phyloP scores from a whole-genome alignment of 148 eudicot genomes.

The Cornus controversa region DNA sequence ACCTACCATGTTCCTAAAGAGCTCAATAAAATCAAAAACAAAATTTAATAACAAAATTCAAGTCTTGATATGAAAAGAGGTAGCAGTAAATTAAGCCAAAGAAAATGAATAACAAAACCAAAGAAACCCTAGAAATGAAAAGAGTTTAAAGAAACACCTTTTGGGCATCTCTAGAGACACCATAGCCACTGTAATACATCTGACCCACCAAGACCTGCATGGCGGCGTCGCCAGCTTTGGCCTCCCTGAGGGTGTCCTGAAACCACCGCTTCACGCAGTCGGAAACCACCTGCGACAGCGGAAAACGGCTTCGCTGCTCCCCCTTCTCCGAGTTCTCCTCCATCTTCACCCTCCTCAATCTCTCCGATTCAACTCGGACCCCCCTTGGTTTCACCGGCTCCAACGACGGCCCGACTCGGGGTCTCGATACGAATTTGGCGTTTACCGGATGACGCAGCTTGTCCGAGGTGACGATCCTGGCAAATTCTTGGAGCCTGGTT shows the following conservation, averaged over 20 bases:
- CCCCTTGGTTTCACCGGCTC: slow-evolving; percentile 18
- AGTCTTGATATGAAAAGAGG: background rate
- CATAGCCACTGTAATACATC: slow-evolving; percentile 79
- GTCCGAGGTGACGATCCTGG: slow-evolving; percentile 33
- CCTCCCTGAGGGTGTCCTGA: slow-evolving; percentile 63
- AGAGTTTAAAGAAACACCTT: slow-evolving; percentile 34
- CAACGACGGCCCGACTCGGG: slow-evolving; percentile 9
- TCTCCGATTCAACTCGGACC: slow-evolving; percentile 10
- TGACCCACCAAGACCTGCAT: slow-evolving; percentile 82
- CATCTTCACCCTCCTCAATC: slow-evolving; percentile 12
- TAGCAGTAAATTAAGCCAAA: background rate
- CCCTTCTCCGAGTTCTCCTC: slow-evolving; percentile 22
- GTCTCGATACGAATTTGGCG: slow-evolving; percentile 19
- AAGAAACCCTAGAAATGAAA: background rate
- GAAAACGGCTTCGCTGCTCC: slow-evolving; percentile 23
- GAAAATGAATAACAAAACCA: too few species aligned
- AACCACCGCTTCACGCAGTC: slow-evolving; percentile 74
- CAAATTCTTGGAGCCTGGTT: slow-evolving; percentile 25
- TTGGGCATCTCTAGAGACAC: slow-evolving; percentile 44
- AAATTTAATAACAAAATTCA: background rate
- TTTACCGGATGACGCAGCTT: slow-evolving; percentile 22
- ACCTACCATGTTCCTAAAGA: background rate
- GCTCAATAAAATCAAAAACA: background rate
- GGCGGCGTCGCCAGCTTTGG: slow-evolving; percentile 51
- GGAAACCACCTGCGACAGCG: slow-evolving; percentile 39